phyloP scores from a whole-genome alignment of 2,329 filamentous ascomycete species.

The Ramularia endophylla region DNA sequence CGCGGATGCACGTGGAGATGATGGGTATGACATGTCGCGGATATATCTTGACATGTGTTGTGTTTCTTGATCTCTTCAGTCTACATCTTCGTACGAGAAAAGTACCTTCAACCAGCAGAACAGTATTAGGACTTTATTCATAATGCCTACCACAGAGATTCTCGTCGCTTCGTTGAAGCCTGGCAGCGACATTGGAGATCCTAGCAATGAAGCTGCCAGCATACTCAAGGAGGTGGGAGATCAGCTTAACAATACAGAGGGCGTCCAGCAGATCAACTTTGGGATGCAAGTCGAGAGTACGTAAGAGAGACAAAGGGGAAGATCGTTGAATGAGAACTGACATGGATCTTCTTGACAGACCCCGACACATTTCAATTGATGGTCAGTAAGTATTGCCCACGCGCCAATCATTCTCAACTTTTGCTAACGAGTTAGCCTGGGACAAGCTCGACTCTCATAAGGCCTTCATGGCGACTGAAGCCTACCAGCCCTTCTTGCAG shows the following conservation, averaged over 20 bases:
- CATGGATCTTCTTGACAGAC: constrained; percentile 2
- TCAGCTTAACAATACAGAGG: constrained; percentile 33
- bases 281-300: constrained; percentile 35
- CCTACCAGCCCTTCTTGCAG: constrained; percentile 36
- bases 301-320: too few species aligned
- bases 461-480: constrained; percentile 33
- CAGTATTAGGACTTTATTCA: too few species aligned
- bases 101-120: too few species aligned
- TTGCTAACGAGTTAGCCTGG: constrained; percentile 36
- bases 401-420: background rate
- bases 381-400: constrained; percentile 32
- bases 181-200: constrained; percentile 30
- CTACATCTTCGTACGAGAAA: too few species aligned
- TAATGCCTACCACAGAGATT: constrained; percentile 37
- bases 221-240: constrained; percentile 30
- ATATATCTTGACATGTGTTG: too few species aligned
- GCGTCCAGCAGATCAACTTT: constrained; percentile 32
- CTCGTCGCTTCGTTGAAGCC: constrained; percentile 34
- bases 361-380: constrained; percentile 33
- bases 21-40: too few species aligned
- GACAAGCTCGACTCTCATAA: constrained; percentile 34
- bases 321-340: too few species aligned
- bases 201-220: constrained; percentile 22
- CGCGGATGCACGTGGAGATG: too few species aligned
- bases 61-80: too few species aligned